Evolutionary conservation across 495 filamentous ascomycete species (phyloP), one percentile per base, ranked within the genome.

Genomic region (Amphirosellinia nigrospora): DNA sequence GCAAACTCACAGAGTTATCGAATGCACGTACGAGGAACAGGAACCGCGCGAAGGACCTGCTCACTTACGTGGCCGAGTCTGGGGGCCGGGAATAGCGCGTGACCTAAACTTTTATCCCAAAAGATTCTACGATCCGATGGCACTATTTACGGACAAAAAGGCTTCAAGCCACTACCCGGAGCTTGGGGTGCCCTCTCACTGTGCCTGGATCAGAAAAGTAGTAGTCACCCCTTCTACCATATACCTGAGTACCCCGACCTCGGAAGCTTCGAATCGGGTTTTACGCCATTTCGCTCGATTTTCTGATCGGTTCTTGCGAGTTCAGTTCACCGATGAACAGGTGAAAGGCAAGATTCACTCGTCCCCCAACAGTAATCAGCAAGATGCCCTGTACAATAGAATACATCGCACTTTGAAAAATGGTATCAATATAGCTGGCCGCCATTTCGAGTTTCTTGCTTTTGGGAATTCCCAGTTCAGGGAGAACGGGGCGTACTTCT

Each of bases 381-480:
- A 92, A 72, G 87, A 97, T 63, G 88, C 91, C 68, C 66, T 97
- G 1, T 97, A 92, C 74, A 87, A 86, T 19, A 88, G 94, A 16
- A 83, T 97, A 70, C 89, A 89, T 72, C 84, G 89, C 55, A 87
- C 91, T 5, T 74, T 99, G 73, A 81, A 79, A 7, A 89, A 94
- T 52, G 96, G 96, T 8, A 97, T 99, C 69, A 82, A 80, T 1
- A 89, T 99, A 62, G 96, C 92, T 15, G 88, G 89, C 71, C 89
- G 92, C 15, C 90, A 89, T 71, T 99, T 92, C 77, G 87, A 96
- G 74, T 98, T 97, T 72, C 89, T 99, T 28, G 95, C 96, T 6
- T 97, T 94, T 77, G 95, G 96, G 0, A 98, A 97, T 77, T 97
- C 95, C 0, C 96, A 98, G 72, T 92, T 99, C 68, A 89, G 96